A percentile compares a stretch with the other conserved stretches of the same genome.
Evolutionary conservation across 2,329 filamentous ascomycete species (phyloP).

Genomic region (Fusarium lyarnte): DNA sequence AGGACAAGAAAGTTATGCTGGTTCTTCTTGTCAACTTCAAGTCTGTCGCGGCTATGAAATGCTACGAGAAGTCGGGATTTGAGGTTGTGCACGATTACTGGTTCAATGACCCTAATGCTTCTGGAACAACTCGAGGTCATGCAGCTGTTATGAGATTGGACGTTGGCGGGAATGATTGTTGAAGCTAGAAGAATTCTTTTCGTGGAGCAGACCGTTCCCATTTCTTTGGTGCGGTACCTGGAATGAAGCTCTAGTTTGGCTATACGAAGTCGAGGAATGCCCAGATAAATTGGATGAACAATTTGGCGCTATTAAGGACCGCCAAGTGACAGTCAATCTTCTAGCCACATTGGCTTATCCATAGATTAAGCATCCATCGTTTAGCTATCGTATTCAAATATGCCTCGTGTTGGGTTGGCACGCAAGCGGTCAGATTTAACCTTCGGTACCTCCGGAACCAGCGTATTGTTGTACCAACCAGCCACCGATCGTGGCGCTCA

Average conservation of each 20-base stretch:
- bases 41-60: slow-evolving; percentile 2
- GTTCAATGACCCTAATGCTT: slow-evolving; percentile 9
- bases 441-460: neutral
- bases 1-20: neutral
- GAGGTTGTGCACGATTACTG: slow-evolving; percentile 17
- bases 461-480: neutral
- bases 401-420: neutral
- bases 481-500: neutral
- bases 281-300: neutral
- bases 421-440: slow-evolving; percentile 6
- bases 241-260: neutral
- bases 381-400: neutral
- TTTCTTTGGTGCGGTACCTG: rapidly evolving
- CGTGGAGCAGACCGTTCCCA: neutral
- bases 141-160: slow-evolving; percentile 30
- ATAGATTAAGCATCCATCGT: neutral
- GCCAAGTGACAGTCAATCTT: neutral
- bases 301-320: neutral
- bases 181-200: neutral
- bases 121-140: neutral
- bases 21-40: slow-evolving; percentile 16
- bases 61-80: slow-evolving; percentile 32
- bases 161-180: neutral
- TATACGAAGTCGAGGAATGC: neutral
- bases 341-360: neutral